Evolutionary conservation across 2,329 filamentous ascomycete genomes (phyloP).

Genomic region (Penicillium frequentans): DNA sequence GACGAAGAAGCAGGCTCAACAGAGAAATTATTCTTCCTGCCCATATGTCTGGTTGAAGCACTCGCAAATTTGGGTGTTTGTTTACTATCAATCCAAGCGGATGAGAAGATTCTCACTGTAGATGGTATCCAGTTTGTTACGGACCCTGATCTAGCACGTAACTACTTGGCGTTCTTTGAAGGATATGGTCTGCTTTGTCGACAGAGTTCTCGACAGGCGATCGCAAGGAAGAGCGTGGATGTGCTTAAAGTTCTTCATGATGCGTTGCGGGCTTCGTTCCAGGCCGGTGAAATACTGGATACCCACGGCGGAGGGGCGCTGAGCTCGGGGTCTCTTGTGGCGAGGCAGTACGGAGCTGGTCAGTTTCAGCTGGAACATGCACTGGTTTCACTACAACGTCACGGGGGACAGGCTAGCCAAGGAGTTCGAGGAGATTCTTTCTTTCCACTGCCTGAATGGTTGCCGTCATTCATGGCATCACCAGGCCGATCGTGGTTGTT

Average conservation of each 20-base stretch:
- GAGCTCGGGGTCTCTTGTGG: not conserved
- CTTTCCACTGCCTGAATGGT: constrained; percentile 12
- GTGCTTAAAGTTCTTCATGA: constrained; percentile 11
- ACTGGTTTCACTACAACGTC: constrained; percentile 9
- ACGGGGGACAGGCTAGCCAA: not conserved
- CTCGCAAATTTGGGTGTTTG: constrained; percentile 13
- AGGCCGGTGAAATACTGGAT: not conserved
- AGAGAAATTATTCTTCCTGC: constrained; percentile 12
- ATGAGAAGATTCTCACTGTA: constrained; percentile 4
- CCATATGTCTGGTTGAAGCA: constrained; percentile 8
- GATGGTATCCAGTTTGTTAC: constrained; percentile 6
- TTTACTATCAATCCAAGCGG: constrained; percentile 14
- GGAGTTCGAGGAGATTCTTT: not conserved
- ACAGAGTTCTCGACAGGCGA: constrained; percentile 7
- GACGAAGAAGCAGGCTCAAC: constrained; percentile 6
- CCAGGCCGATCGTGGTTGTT: constrained; percentile 15
- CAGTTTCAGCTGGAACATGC: constrained; percentile 14
- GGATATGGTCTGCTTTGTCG: constrained; percentile 9
- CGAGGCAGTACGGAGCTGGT: not conserved
- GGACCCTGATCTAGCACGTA: constrained; percentile 7
- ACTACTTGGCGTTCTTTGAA: constrained; percentile 11
- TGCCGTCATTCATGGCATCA: constrained; percentile 11
- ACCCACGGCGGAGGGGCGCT: not conserved
- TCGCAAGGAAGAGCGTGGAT: constrained; percentile 8
- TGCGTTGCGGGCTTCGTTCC: not conserved